Conservation (phyloP, 2,329 filamentous ascomycete genomes). For the Emergomyces africanus region DNA sequence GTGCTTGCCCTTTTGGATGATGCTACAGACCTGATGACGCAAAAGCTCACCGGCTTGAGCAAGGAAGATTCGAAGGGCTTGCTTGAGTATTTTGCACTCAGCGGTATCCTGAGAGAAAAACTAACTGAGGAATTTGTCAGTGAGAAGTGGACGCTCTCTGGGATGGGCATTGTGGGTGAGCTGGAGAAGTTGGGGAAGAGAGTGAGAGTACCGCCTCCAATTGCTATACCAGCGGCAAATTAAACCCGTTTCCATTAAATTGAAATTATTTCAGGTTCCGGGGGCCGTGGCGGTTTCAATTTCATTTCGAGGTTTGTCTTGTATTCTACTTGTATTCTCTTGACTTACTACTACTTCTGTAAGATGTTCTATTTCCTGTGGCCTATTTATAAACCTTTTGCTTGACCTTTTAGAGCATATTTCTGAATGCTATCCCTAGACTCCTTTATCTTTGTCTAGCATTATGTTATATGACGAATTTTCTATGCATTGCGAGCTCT, state of each 20-base stretch:
- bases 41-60: slow-evolving; percentile 53
- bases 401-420: not conserved
- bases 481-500: not conserved
- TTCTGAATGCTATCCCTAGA: not conserved
- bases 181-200: slow-evolving; percentile 56
- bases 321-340: not conserved
- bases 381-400: not conserved
- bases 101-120: slow-evolving; percentile 59
- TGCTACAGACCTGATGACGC: slow-evolving; percentile 31
- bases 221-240: not conserved
- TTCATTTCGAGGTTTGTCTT: not conserved
- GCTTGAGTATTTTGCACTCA: slow-evolving; percentile 89
- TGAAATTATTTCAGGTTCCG: not conserved
- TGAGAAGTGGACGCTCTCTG: slow-evolving; percentile 74
- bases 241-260: not conserved
- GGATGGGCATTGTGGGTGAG: slow-evolving; percentile 72
- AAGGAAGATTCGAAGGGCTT: slow-evolving; percentile 63
- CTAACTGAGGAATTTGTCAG: slow-evolving; percentile 59
- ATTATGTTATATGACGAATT: not conserved
- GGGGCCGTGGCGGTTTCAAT: not conserved
- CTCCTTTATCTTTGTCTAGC: not conserved
- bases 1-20: slow-evolving; percentile 34
- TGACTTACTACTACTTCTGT: not conserved
- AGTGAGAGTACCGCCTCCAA: slow-evolving; percentile 19
- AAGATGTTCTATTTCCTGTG: not conserved